A percentile compares a stretch with the other conserved stretches of the same genome.
These are phyloP conservation scores for Malbranchea cinnamomea DNA, from an alignment of 2,329 filamentous ascomycete genomes.

Conservation along the genomic window DNA sequence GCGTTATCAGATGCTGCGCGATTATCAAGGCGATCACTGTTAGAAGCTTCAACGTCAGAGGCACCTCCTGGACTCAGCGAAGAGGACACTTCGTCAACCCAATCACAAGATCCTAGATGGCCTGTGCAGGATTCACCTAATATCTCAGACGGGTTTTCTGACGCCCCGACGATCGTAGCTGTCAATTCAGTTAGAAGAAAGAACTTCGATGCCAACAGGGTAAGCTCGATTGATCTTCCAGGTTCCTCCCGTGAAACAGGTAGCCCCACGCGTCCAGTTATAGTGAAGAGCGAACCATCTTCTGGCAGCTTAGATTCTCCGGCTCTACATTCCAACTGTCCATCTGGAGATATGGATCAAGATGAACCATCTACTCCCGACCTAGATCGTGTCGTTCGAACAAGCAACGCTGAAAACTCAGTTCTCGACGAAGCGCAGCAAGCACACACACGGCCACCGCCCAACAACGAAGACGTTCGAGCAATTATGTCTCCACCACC, in stretches of 20 bases:
- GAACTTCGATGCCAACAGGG: not conserved
- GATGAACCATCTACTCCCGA: too few species aligned
- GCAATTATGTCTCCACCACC: constrained; percentile 1
- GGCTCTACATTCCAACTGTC: too few species aligned
- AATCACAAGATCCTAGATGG: constrained; percentile 9
- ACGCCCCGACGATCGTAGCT: constrained; percentile 4
- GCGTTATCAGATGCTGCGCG: too few species aligned
- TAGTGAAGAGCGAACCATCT: constrained; percentile 22
- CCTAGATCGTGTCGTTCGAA: too few species aligned
- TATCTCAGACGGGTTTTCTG: constrained; percentile 8
- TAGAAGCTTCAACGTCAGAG: too few species aligned
- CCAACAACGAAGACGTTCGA: too few species aligned
- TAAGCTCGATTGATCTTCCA: not conserved
- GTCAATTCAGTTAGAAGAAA: constrained; percentile 13
- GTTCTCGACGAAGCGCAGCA: too few species aligned
- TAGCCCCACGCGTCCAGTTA: constrained; percentile 10
- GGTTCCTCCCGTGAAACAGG: constrained; percentile 3
- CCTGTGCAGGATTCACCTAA: constrained; percentile 1
- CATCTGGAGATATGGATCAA: too few species aligned
- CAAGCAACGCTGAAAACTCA: too few species aligned
- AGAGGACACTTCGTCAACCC: constrained; percentile 6
- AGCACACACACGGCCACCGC: too few species aligned
- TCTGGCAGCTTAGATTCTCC: constrained; percentile 25
- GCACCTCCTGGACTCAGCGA: not conserved
- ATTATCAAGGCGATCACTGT: too few species aligned